Conservation (phyloP, 83 land plant species). For the Picea abies region DNA sequence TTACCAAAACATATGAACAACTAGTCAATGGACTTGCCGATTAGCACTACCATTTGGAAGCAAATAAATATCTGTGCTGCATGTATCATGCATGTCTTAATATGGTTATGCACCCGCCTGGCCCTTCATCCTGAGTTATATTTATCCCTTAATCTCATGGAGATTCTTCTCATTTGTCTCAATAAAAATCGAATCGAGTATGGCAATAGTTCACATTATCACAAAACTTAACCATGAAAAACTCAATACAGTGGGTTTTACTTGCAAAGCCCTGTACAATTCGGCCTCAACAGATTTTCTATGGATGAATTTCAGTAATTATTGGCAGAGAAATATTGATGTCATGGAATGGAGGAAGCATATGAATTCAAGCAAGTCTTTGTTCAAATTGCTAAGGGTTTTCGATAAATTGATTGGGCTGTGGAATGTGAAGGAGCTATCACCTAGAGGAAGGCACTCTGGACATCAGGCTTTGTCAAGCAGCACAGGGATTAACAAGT, state of each 20-base stretch:
- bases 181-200: no score
- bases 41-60: no score
- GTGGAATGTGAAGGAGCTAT: neutral
- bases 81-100: no score
- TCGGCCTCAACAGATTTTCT: neutral
- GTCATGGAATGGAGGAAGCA: neutral
- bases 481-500: no score
- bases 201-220: neutral
- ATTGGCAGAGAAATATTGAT: neutral
- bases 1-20: no score
- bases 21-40: no score
- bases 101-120: no score
- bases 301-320: neutral
- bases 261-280: neutral
- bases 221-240: neutral
- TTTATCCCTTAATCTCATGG: no score
- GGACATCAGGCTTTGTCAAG: no score
- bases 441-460: neutral
- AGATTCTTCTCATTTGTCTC: no score
- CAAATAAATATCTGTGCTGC: no score
- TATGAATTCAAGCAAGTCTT: constrained; percentile 1
- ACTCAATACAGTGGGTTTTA: neutral
- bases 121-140: no score
- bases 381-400: neutral
- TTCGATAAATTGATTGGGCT: constrained; percentile 9